phyloP scores from a whole-genome alignment of 139 green algal species.

The Trebouxia sp. region DNA sequence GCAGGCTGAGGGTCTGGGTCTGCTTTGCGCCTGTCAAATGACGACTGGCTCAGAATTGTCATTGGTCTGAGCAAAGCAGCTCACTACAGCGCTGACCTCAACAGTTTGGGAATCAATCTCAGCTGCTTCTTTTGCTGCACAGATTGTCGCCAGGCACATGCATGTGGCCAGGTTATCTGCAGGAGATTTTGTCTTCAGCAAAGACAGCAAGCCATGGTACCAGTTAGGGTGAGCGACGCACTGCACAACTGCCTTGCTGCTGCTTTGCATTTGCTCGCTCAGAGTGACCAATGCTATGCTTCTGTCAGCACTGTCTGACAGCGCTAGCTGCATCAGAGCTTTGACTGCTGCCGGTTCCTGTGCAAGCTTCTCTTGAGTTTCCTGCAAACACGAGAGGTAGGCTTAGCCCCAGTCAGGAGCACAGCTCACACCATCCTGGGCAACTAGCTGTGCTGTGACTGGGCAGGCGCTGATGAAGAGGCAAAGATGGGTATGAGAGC shows the following conservation, averaged over 20 bases:
- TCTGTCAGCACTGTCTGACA: slow-evolving; percentile 9
- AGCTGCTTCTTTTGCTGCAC: neutral
- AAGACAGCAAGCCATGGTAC: slow-evolving; percentile 25
- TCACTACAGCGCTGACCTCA: neutral
- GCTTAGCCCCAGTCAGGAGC: too few species aligned
- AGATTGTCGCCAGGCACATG: slow-evolving; percentile 49
- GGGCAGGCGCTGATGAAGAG: too few species aligned
- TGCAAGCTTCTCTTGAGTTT: neutral
- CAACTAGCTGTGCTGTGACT: neutral
- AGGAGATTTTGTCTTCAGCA: slow-evolving; percentile 44
- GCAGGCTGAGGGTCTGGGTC: too few species aligned
- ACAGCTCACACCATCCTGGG: neutral
- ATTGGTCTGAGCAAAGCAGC: too few species aligned
- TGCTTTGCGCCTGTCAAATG: too few species aligned
- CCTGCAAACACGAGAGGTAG: neutral
- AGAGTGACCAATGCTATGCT: slow-evolving; percentile 60
- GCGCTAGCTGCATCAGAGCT: slow-evolving; percentile 48
- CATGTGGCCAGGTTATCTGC: slow-evolving; percentile 52
- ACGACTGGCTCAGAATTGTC: too few species aligned
- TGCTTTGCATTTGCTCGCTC: slow-evolving; percentile 39
- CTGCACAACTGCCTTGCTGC: neutral
- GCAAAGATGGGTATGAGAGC: neutral
- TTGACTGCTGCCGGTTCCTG: slow-evolving; percentile 34
- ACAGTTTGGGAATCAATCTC: neutral
- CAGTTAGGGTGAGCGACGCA: neutral